Percentiles rank a stretch among this genome's conserved stretches.
phyloP scores from a whole-genome alignment of 2,329 filamentous ascomycete species.

The Cadophora sp. region DNA sequence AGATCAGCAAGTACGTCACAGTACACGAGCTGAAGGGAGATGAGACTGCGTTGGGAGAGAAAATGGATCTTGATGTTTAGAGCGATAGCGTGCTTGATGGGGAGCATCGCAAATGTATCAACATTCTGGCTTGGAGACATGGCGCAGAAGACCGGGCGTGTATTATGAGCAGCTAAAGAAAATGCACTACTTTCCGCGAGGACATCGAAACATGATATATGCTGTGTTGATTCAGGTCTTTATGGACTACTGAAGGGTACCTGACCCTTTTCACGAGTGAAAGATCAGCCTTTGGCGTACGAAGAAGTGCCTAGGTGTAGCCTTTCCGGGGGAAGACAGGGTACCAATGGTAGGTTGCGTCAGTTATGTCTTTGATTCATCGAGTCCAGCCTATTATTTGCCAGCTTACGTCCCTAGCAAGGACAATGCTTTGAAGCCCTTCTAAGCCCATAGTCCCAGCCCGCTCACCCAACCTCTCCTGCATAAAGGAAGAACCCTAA shows the following conservation, averaged over 20 bases:
- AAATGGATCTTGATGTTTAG: slow-evolving; percentile 72
- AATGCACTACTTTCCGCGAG: slow-evolving; percentile 14
- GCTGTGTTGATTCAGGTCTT: not conserved
- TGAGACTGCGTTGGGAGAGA: slow-evolving; percentile 66
- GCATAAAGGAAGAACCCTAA: too few species aligned
- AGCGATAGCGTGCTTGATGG: slow-evolving; percentile 11
- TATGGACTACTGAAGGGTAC: not conserved
- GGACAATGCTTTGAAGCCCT: too few species aligned
- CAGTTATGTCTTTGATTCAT: too few species aligned
- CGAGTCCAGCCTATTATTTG: too few species aligned
- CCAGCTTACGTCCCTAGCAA: too few species aligned
- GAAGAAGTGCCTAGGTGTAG: too few species aligned
- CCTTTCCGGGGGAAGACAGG: too few species aligned
- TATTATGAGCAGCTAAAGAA: slow-evolving; percentile 31
- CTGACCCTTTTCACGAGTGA: not conserved
- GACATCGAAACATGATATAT: not conserved
- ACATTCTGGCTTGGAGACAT: slow-evolving; percentile 34
- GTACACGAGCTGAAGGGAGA: slow-evolving; percentile 75
- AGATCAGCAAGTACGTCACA: slow-evolving; percentile 92
- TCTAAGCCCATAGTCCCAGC: too few species aligned
- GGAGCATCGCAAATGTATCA: slow-evolving; percentile 30
- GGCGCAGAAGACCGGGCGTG: slow-evolving; percentile 28
- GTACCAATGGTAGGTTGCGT: too few species aligned
- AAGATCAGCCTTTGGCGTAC: too few species aligned
- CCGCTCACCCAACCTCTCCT: too few species aligned